Base-by-base conservation (phyloP, 805 yeast genomes). In the Clavispora fructus region DNA sequence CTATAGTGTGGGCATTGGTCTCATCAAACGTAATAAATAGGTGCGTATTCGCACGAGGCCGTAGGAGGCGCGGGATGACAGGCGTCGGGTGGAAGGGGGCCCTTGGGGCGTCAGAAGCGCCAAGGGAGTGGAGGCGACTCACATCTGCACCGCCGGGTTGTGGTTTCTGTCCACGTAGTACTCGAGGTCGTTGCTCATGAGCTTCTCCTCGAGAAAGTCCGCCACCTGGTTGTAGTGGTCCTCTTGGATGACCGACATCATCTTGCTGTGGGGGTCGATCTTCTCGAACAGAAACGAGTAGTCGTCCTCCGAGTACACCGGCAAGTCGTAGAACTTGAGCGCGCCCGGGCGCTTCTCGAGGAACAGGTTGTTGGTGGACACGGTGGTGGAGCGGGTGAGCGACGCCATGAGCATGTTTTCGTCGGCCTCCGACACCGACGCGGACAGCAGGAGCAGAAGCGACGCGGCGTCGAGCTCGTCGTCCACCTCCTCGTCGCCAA, bases 321-420 rank as follows among this genome's bases (percentile, higher is more conserved):
- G 74, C 40, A 69, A 57, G 23, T 64, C 69, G 44, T 64, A 64
- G 48, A 67, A 63, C 42, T 60, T 55, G 53, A 49, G 49, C 40
- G 54, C 39, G 30, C 39, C 51, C 45, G 37, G 43, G 19, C 39
- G 47, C 37, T 51, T 55, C 10, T 53, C 52, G 30, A 50, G 32
- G 8, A 50, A 49, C 2, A 65, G 57, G 49, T 58, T 62, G 42
- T 57, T 60, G 41, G 73, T 65, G 7, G 69, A 63, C 6, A 69
- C 71, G 3, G 75, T 70, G 25, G 75, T 71, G 11, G 74, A 68
- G 43, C 75, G 51, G 0, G 75, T 71, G 43, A 70, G 59, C 9
- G 69, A 54, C 16, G 67, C 54, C 75, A 70, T 71, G 42, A 71
- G 58, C 42, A 67, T 63, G 46, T 67, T 61, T 28, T 61, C 64